Conservation (phyloP, 352 stramenopile species). For the Globisporangium carolinianum region DNA sequence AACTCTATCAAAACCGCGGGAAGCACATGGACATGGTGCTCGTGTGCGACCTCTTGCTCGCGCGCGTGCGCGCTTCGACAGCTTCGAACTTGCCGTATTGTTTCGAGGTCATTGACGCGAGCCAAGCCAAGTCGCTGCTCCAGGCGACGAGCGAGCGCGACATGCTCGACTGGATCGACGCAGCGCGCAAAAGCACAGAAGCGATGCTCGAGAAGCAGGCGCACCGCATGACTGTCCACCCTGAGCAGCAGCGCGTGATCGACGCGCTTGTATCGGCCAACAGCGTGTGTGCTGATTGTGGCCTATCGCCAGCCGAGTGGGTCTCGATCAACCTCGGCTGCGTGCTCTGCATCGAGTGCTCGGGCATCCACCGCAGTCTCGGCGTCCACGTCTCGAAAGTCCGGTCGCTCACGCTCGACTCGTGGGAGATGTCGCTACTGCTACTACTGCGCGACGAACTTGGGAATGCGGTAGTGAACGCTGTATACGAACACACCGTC, state of each 20-base stretch:
- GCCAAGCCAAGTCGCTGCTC: constrained; percentile 65
- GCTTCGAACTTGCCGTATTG: constrained; percentile 51
- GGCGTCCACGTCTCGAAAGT: constrained; percentile 97
- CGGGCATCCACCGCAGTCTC: constrained; percentile 93
- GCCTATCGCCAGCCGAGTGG: constrained; percentile 87
- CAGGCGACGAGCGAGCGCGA: constrained; percentile 70
- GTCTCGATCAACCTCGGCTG: constrained; percentile 95
- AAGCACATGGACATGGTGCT: constrained; percentile 74
- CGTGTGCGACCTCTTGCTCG: constrained; percentile 79
- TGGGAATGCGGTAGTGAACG: constrained; percentile 66
- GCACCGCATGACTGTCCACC: constrained; percentile 77
- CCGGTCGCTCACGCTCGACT: constrained; percentile 86
- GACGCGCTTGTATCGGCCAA: constrained; percentile 56
- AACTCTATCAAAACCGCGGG: constrained; percentile 75
- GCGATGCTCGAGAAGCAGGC: constrained; percentile 79
- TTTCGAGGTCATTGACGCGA: constrained; percentile 84
- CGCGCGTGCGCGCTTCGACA: constrained; percentile 58
- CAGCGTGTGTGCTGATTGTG: constrained; percentile 61
- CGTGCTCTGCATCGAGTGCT: constrained; percentile 96
- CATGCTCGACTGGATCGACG: constrained; percentile 79
- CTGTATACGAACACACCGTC: constrained; percentile 55
- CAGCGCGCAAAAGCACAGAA: constrained; percentile 70
- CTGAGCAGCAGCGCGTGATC: constrained; percentile 66
- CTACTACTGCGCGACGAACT: constrained; percentile 56
- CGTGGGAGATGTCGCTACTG: constrained; percentile 80